Evolutionary conservation across 805 yeast species (phyloP).

Genomic region (Candida verbasci): DNA sequence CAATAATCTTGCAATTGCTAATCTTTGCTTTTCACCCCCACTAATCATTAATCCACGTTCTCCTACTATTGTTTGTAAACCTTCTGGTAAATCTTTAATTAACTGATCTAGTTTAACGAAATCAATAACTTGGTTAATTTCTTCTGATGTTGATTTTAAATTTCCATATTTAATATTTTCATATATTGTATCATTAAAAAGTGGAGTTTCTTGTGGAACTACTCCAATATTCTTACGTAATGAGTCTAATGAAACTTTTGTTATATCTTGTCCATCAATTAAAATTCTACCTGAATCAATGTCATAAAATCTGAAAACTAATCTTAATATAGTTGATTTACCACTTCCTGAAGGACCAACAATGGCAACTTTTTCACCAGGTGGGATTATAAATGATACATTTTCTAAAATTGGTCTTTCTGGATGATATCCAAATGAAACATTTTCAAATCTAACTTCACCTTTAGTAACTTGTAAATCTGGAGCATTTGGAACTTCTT

Average conservation of each 20-base stretch:
- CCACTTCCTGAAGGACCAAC: conserved; percentile 98
- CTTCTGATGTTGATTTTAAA: conserved; percentile 65
- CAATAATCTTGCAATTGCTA: conserved; percentile 89
- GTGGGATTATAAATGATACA: conserved; percentile 81
- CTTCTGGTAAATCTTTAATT: conserved; percentile 73
- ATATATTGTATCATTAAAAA: conserved; percentile 84
- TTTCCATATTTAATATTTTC: conserved; percentile 89
- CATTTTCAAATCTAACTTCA: conserved; percentile 84
- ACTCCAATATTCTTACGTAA: conserved; percentile 77
- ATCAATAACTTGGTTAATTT: conserved; percentile 58
- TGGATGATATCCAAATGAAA: conserved; percentile 86
- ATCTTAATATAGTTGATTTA: conserved; percentile 79
- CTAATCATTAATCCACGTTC: conserved; percentile 99
- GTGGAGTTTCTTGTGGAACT: conserved; percentile 96
- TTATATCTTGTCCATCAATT: conserved; percentile 86
- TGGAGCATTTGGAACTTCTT: conserved; percentile 59
- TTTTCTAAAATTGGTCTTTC: conserved; percentile 80
- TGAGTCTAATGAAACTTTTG: conserved; percentile 68
- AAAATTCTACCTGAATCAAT: conserved; percentile 70
- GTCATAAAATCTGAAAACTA: conserved; percentile 89
- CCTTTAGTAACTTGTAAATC: conserved; percentile 56
- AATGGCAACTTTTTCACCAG: conserved; percentile 86
- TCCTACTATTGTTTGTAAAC: conserved; percentile 83
- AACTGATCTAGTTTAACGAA: conserved; percentile 67
- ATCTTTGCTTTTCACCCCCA: conserved; percentile 97